phyloP scores from a whole-genome alignment of 2,329 filamentous ascomycete species.

The Microsporum canis region DNA sequence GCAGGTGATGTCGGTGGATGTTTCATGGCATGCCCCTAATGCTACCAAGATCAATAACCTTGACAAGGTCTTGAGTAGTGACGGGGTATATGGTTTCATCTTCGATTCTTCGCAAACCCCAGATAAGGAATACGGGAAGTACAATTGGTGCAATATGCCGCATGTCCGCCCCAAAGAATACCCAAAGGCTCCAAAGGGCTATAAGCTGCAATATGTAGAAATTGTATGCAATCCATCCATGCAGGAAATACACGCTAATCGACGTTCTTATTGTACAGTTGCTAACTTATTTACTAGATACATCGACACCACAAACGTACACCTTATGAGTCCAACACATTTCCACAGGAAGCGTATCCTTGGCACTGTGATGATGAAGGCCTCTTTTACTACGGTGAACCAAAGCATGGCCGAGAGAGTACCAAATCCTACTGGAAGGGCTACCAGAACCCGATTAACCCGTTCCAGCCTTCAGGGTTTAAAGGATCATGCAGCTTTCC shows the following conservation, averaged over 20 bases:
- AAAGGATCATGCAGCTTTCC: constrained; percentile 68
- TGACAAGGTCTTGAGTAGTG: constrained; percentile 43
- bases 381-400: constrained; percentile 57
- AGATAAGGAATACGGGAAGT: constrained; percentile 47
- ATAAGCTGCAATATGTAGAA: constrained; percentile 62
- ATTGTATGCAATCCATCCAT: constrained; percentile 44
- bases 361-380: constrained; percentile 64
- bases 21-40: constrained; percentile 49
- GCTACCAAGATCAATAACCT: constrained; percentile 51
- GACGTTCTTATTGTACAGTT: not conserved
- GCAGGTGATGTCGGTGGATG: constrained; percentile 24
- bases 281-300: constrained; percentile 38
- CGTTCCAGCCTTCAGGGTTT: constrained; percentile 56
- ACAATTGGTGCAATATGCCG: constrained; percentile 84
- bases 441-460: constrained; percentile 52
- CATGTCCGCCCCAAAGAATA: constrained; percentile 63
- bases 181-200: constrained; percentile 42
- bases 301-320: constrained; percentile 80
- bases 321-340: constrained; percentile 65
- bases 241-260: no score
- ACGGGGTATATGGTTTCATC: constrained; percentile 60
- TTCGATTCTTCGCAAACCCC: constrained; percentile 57
- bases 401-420: constrained; percentile 35
- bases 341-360: constrained; percentile 58
- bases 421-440: constrained; percentile 55